Evolutionary conservation across 345 rosid species (phyloP).

Genomic region (Populus alba): DNA sequence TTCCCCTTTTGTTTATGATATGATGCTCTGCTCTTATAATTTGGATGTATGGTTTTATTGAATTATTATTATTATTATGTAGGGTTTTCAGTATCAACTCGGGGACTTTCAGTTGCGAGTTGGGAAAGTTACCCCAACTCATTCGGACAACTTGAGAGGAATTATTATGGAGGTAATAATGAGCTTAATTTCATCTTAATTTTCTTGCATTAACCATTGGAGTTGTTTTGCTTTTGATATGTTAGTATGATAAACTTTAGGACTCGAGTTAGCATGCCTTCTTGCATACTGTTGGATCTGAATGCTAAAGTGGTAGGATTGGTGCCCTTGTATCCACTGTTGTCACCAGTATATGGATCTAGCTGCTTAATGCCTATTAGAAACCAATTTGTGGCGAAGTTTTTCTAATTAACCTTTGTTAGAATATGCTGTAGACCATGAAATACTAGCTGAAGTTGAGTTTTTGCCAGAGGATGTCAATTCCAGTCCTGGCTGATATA

Average conservation of each 20-base stretch:
- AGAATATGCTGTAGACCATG: background rate
- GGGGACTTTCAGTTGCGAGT: conserved; percentile 88
- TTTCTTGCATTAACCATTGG: background rate
- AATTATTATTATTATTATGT: conserved; percentile 2
- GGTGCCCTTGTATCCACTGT: background rate
- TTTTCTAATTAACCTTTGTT: background rate
- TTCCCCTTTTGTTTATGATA: background rate
- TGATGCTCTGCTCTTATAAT: background rate
- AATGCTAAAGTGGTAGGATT: background rate
- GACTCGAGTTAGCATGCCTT: background rate
- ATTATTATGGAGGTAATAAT: conserved; percentile 85
- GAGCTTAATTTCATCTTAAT: background rate
- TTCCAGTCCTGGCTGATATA: background rate
- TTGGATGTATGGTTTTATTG: background rate
- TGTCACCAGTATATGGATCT: background rate
- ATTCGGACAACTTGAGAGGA: conserved; percentile 82
- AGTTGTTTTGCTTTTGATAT: background rate
- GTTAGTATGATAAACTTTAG: background rate
- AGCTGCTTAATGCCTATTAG: background rate
- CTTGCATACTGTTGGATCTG: background rate
- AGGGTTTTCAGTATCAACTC: conserved; percentile 86
- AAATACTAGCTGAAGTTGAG: conserved; percentile 4
- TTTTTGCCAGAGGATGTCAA: background rate
- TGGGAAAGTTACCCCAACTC: conserved; percentile 80
- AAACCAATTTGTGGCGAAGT: background rate